Conservation (phyloP, 352 stramenopile genomes). For the Salisapilia sapeloensis region DNA sequence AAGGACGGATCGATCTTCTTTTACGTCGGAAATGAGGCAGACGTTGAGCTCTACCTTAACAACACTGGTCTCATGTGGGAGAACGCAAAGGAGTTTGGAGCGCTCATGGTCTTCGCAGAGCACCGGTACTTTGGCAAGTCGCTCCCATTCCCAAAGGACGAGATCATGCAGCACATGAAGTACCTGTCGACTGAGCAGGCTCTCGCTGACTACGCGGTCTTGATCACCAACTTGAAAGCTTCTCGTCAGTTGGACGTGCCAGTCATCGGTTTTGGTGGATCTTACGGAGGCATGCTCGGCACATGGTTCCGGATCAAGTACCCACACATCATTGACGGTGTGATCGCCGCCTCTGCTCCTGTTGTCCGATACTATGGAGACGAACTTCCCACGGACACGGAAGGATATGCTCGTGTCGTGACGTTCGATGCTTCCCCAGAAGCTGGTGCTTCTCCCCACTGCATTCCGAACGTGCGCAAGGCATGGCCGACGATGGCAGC, state of each 20-base stretch:
- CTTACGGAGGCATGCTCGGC: conserved; percentile 88
- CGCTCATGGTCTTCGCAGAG: conserved; percentile 92
- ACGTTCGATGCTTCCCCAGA: conserved; percentile 48
- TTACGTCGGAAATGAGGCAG: conserved; percentile 91
- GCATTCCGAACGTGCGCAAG: conserved; percentile 59
- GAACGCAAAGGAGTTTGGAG: conserved; percentile 79
- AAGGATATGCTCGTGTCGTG: conserved; percentile 30
- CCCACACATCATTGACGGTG: conserved; percentile 73
- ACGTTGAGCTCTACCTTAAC: conserved; percentile 91
- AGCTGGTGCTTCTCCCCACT: conserved; percentile 47
- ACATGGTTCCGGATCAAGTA: conserved; percentile 89
- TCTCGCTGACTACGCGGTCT: conserved; percentile 76
- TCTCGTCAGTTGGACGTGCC: conserved; percentile 25
- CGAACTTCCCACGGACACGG: conserved; percentile 40
- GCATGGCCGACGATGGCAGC: conserved; percentile 40
- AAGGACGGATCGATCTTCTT: conserved; percentile 80
- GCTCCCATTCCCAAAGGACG: conserved; percentile 43
- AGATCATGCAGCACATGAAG: conserved; percentile 33
- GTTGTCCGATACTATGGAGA: conserved; percentile 57
- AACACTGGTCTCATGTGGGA: conserved; percentile 94
- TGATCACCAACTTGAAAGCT: conserved; percentile 38
- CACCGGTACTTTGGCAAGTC: conserved; percentile 94
- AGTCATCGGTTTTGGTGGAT: conserved; percentile 86
- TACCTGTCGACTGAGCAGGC: conserved; percentile 79
- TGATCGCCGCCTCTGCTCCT: conserved; percentile 84